Percentiles rank a stretch among this genome's conserved stretches.
Evolutionary conservation across 2,329 filamentous ascomycete genomes (phyloP).

Genomic region (Nigrospora osmanthi): DNA sequence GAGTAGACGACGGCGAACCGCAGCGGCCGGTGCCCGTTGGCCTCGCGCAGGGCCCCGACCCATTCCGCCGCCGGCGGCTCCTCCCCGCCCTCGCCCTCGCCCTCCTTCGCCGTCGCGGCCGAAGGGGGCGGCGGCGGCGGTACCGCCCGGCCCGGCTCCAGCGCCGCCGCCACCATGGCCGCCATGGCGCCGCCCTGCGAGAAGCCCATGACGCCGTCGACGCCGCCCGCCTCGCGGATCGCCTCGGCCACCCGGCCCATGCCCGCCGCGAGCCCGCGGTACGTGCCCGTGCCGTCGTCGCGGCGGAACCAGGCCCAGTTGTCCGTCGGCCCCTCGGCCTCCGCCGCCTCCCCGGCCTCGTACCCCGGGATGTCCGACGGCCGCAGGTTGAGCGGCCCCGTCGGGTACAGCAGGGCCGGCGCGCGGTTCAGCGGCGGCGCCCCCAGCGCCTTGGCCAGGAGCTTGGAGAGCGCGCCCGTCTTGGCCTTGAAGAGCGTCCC

Average conservation of each 20-base stretch:
- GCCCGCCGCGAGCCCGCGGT: constrained; percentile 63
- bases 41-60: constrained; percentile 36
- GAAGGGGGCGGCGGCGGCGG: constrained; percentile 18
- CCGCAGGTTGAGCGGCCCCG: constrained; percentile 55
- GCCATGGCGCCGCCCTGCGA: constrained; percentile 71
- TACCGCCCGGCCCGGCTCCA: constrained; percentile 46
- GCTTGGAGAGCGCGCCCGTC: constrained; percentile 78
- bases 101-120: no score
- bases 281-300: constrained; percentile 56
- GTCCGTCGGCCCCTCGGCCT: constrained; percentile 48
- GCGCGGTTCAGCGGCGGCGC: constrained; percentile 41
- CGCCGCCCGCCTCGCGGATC: constrained; percentile 55
- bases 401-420: constrained; percentile 58
- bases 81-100: constrained; percentile 28
- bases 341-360: constrained; percentile 32
- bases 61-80: constrained; percentile 24
- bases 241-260: constrained; percentile 54
- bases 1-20: constrained; percentile 60
- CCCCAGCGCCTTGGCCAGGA: constrained; percentile 66
- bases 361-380: constrained; percentile 65
- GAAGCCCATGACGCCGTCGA: constrained; percentile 77
- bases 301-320: constrained; percentile 78
- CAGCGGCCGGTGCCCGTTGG: constrained; percentile 32
- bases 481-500: constrained; percentile 79
- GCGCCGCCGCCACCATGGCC: constrained; percentile 61